Evolutionary conservation across 257 asterid species (phyloP).

Genomic region (Jasminum sambac): DNA sequence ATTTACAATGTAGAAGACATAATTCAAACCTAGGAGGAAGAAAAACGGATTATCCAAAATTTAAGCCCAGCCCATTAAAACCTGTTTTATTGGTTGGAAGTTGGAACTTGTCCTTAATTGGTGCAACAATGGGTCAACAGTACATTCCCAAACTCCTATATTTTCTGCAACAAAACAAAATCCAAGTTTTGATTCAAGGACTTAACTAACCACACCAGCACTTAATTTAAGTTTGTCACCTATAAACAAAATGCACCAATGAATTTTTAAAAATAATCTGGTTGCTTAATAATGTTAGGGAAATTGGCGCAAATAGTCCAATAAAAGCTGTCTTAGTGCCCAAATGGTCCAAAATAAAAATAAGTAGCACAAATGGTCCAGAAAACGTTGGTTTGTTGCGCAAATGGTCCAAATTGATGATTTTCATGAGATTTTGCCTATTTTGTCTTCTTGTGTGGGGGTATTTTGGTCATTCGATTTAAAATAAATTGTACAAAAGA

Average conservation of each 20-base stretch:
- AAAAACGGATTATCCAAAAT: slow-evolving; percentile 24
- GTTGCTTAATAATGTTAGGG: too few relatives aligned
- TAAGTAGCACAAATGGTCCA: too few relatives aligned
- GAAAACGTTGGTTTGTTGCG: too few relatives aligned
- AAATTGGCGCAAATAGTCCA: too few relatives aligned
- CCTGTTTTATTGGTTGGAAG: slow-evolving; percentile 52
- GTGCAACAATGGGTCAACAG: slow-evolving; percentile 32
- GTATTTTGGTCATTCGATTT: too few relatives aligned
- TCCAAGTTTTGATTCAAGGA: background rate
- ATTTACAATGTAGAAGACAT: background rate
- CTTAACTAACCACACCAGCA: background rate
- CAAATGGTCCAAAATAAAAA: too few relatives aligned
- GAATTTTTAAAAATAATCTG: background rate
- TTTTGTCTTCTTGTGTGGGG: too few relatives aligned
- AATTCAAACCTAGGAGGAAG: slow-evolving; percentile 16
- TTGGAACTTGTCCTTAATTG: slow-evolving; percentile 47
- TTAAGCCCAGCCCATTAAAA: slow-evolving; percentile 29
- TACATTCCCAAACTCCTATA: slow-evolving; percentile 1
- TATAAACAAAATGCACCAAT: background rate
- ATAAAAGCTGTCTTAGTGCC: too few relatives aligned
- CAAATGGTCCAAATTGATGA: too few relatives aligned
- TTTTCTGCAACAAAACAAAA: slow-evolving; percentile 24
- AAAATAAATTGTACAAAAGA: too few relatives aligned
- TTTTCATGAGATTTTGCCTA: too few relatives aligned
- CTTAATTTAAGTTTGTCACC: background rate